phyloP scores from a whole-genome alignment of 106 monocot genomes.

The Dendrobium catenatum region DNA sequence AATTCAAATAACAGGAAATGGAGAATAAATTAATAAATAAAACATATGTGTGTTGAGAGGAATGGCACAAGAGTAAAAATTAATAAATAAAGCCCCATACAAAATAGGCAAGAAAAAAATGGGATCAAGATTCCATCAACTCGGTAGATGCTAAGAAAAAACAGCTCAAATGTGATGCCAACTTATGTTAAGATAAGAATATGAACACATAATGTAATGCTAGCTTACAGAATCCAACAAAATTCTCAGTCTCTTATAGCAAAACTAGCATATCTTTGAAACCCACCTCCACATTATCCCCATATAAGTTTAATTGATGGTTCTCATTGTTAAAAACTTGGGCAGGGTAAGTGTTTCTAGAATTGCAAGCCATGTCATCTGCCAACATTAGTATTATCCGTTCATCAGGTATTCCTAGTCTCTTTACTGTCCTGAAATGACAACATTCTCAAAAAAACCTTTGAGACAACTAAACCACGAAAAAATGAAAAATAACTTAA shows the following conservation, averaged over 20 bases:
- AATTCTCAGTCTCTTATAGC: not conserved
- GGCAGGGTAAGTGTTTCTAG: conserved; percentile 91
- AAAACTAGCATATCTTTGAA: not conserved
- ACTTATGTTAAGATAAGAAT: not conserved
- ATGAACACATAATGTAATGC: not conserved
- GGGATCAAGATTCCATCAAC: not conserved
- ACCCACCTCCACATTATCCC: conserved; percentile 97
- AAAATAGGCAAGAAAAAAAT: not conserved
- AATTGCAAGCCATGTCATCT: conserved; percentile 98
- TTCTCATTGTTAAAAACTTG: conserved; percentile 99
- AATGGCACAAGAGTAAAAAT: not conserved
- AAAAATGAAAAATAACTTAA: not conserved
- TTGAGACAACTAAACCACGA: not conserved
- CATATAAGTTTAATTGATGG: conserved; percentile 93
- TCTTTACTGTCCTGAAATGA: conserved; percentile 76
- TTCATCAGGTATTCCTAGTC: conserved; percentile 96
- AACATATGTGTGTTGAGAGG: not conserved
- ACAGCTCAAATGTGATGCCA: not conserved
- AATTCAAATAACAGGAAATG: not conserved
- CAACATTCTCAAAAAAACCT: not conserved
- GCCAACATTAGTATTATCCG: conserved; percentile 98
- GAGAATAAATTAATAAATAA: not conserved
- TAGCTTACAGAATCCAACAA: not conserved
- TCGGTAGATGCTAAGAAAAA: not conserved
- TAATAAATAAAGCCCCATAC: not conserved